Evolutionary conservation across 2,329 filamentous ascomycete genomes (phyloP).

Genomic region (Hysterium pulicare): DNA sequence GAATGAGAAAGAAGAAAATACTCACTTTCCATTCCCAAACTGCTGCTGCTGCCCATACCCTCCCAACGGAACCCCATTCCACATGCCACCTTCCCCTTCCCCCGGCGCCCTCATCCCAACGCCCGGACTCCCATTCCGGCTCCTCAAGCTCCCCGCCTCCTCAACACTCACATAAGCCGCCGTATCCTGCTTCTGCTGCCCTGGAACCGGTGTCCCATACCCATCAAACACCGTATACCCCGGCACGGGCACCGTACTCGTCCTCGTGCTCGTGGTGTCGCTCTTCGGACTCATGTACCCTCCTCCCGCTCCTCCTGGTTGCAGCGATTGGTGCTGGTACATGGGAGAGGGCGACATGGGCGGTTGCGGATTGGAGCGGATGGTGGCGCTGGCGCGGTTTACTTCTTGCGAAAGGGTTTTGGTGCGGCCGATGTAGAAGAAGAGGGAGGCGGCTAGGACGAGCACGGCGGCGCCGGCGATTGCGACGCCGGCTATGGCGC

Average conservation of each 20-base stretch:
- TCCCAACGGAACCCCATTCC: not conserved
- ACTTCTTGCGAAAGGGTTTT: conserved; percentile 21
- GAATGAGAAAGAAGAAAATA: not conserved
- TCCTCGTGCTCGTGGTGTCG: not conserved
- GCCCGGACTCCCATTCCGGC: not conserved
- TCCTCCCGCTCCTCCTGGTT: too few relatives aligned
- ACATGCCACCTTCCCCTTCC: not conserved
- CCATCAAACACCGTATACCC: not conserved
- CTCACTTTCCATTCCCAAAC: not conserved
- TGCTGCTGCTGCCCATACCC: not conserved
- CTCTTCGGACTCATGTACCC: too few relatives aligned
- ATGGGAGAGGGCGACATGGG: not conserved
- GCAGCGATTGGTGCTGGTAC: not conserved
- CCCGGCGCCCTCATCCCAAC: not conserved
- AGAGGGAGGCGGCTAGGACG: conserved; percentile 17
- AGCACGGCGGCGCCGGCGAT: conserved; percentile 47
- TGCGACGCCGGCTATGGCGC: conserved; percentile 52
- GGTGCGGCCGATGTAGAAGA: conserved; percentile 27
- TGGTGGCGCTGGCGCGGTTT: conserved; percentile 5
- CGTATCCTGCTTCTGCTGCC: not conserved
- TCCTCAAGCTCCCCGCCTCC: not conserved
- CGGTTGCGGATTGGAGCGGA: not conserved
- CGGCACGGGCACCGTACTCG: not conserved
- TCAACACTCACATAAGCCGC: not conserved
- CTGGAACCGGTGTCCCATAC: not conserved